Conservation (phyloP, 495 filamentous ascomycete species). For the Beverwykella pulmonaria region DNA sequence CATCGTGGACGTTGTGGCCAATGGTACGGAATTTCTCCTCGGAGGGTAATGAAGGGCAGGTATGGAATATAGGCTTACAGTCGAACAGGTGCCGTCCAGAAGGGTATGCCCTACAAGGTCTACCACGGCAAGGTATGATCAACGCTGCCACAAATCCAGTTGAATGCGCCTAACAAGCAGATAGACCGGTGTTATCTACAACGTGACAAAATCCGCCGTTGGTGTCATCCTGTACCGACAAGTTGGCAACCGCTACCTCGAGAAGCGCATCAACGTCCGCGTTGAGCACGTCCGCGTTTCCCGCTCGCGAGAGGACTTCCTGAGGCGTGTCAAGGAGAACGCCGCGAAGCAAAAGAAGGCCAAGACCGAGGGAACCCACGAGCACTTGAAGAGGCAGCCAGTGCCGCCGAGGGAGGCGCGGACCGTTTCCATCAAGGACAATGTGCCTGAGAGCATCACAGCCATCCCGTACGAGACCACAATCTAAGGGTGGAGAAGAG, state of each 20-base stretch:
- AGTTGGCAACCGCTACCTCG: constrained; percentile 96
- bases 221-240: constrained; percentile 97
- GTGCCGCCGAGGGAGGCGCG: constrained; percentile 75
- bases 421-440: constrained; percentile 73
- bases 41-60: neutral
- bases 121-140: constrained; percentile 79
- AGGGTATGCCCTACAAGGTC: constrained; percentile 93
- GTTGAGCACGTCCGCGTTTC: constrained; percentile 95
- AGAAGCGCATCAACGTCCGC: constrained; percentile 99
- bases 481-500: constrained; percentile 65
- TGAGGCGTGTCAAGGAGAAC: constrained; percentile 94
- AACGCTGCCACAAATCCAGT: neutral
- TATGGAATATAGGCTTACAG: constrained; percentile 27
- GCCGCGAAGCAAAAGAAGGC: constrained; percentile 87
- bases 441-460: constrained; percentile 84
- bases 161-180: neutral
- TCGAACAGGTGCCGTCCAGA: constrained; percentile 38
- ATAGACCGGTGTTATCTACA: constrained; percentile 93
- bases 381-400: constrained; percentile 91
- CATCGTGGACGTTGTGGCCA: constrained; percentile 31
- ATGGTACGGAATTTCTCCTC: constrained; percentile 28
- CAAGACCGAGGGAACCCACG: constrained; percentile 80
- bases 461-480: constrained; percentile 97
- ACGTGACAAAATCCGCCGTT: constrained; percentile 93
- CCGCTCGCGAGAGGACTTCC: constrained; percentile 91